Evolutionary conservation across 2,329 filamentous ascomycete species (phyloP).

Genomic region (Chrysoporthe austroafricana): DNA sequence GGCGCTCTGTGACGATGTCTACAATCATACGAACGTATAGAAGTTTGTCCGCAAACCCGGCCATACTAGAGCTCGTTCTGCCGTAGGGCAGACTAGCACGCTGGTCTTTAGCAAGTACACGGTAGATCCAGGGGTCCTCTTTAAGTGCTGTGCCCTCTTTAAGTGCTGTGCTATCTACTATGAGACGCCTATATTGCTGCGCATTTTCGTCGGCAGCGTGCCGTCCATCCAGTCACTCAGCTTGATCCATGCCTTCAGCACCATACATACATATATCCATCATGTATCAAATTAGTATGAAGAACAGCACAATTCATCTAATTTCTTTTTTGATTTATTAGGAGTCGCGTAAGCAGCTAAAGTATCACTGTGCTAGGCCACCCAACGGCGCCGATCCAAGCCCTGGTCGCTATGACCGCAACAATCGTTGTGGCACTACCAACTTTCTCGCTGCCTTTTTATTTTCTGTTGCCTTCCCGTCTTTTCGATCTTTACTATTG

Average conservation of each 20-base stretch:
- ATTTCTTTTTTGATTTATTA: constrained; percentile 19
- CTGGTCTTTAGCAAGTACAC: no score
- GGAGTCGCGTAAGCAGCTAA: constrained; percentile 19
- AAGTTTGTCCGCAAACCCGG: no score
- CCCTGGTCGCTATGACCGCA: constrained; percentile 19
- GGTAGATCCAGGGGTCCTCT: no score
- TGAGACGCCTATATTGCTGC: no score
- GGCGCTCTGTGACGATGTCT: no score
- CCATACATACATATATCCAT: not conserved
- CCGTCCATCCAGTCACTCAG: no score
- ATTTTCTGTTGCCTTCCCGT: not conserved
- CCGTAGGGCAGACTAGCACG: no score
- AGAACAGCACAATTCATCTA: not conserved
- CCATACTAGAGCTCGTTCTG: no score
- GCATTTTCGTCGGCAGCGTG: no score
- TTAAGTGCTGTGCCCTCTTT: no score
- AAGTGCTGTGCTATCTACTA: no score
- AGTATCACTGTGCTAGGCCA: constrained; percentile 19
- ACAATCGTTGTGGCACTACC: constrained; percentile 28
- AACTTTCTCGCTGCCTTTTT: constrained; percentile 25
- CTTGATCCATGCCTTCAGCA: not conserved
- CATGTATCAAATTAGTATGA: not conserved
- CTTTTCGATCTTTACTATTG: not conserved
- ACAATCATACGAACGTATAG: no score
- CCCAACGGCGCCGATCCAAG: constrained; percentile 15